Evolutionary conservation across 1,284 basidiomycete genomes (phyloP), one percentile per base, ranked within the genome.

Genomic region (Boletus semigastroideus): DNA sequence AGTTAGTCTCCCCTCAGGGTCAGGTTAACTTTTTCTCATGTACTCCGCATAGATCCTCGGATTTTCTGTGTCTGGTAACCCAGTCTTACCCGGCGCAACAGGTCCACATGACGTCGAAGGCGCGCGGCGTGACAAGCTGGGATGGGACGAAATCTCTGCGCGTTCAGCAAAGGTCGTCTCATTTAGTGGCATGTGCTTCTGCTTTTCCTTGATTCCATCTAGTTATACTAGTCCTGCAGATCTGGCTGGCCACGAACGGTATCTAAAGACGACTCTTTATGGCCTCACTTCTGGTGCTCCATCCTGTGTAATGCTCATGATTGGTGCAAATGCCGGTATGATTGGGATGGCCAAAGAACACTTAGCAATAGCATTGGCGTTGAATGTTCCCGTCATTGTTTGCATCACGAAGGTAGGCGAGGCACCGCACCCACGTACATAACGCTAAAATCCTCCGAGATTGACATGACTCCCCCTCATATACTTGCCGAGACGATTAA

Each of bases 341-440:
- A 97, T 98, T 53, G 97, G 97, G 42, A 98, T 98, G 96, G 94
- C 92, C 27, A 98, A 98, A 69, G 94, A 96, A 68, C 96, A 98
- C 71, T 76, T 98, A 13, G 94, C 96, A 1, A 95, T 99, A 51
- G 88, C 96, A 0, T 77, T 99, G 1, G 96, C 96, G 2, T 75
- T 99, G 43, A 92, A 88, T 60, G 91, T 99, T 2, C 96, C 96
- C 2, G 88, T 99, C 33, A 85, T 94, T 5, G 90, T 97, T 27
- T 94, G 93, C 68, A 89, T 98, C 47, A 98, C 95, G 14, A 98
- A 98, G 79, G 92, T 90, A 52, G 52, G 19, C 25, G n/a, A 20
- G 17, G 14, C 25, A 49, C 20, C 27, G 37, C 25, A 28, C 11
- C 40, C 19, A n/a, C 30, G 41, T 38, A 20, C 37, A 9, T 46